Evolutionary conservation across 176 grass and related monocot genomes (phyloP), one percentile per base, ranked within the genome.

Genomic region (Ampelocalamus luodianensis): DNA sequence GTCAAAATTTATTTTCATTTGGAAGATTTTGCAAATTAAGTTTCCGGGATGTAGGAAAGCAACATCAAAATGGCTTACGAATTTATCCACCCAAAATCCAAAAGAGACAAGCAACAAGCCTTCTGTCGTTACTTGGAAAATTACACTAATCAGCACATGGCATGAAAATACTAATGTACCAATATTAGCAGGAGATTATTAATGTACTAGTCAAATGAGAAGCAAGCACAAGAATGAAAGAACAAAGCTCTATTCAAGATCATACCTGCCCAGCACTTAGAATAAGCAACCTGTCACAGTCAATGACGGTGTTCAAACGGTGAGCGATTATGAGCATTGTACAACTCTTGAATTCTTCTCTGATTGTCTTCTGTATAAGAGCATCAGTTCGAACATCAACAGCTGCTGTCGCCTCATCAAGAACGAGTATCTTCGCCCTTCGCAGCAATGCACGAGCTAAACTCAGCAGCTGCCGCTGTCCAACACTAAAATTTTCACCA

Each of bases 261-360:
- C 58, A 87, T 86, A 99, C 96, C 93, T 92, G 76, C 27, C 96
- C 93, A 78, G 91, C 39, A 86, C 93, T 94, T 37, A 99, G 84
- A 84, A 99, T 94, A 59, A 99, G 93, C 84, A 99, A 87, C 46
- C 93, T 89, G 60, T 99, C 96, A 69, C 90, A 96, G 74, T 96
- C 96, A 56, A 99, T 96, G n/a, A 99, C 85, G 43, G 96, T 99
- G 81, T 99, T 99, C 82, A 99, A 68, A 13, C 96, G 83, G 46
- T 99, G 96, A 32, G 96, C 96, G 73, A 99, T 99, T 76, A 99
- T 88, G 51, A 99, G 90, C 96, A 99, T 99, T 71, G 96, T 99
- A 67, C 96, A 99, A 74, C 89, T 96, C 74, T 96, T 99, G 86
- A 99, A 99, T 80, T 99, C 96, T 79, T 99, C 96, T 82, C 96